Conservation (phyloP, 2,329 filamentous ascomycete genomes). For the Cladosporium sp. region DNA sequence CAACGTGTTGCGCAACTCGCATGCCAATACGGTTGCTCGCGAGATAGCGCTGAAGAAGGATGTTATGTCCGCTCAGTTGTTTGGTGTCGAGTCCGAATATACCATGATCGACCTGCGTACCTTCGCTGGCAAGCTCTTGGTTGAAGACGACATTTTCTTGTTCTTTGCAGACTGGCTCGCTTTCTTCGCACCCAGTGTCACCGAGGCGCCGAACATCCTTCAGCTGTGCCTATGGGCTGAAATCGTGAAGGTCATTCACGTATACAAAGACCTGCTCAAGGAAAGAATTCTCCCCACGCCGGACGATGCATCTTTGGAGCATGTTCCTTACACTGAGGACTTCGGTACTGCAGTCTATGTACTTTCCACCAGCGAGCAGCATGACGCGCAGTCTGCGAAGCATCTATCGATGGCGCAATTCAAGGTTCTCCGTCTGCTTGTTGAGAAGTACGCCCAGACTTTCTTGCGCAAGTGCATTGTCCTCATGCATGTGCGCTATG, state of each 20-base stretch:
- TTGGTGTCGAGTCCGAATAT: constrained; percentile 30
- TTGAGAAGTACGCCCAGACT: constrained; percentile 80
- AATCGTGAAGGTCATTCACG: constrained; percentile 75
- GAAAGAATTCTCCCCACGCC: constrained; percentile 14
- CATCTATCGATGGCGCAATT: constrained; percentile 23
- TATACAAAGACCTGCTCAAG: constrained; percentile 43
- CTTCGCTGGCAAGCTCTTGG: constrained; percentile 47
- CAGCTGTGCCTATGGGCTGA: constrained; percentile 88
- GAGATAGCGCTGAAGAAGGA: constrained; percentile 34
- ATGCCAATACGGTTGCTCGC: constrained; percentile 3
- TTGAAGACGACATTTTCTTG: constrained; percentile 71
- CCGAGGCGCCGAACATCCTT: constrained; percentile 58
- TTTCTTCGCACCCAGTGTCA: constrained; percentile 31
- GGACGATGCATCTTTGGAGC: constrained; percentile 21
- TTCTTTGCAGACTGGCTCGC: constrained; percentile 69
- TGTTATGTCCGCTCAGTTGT: constrained; percentile 33
- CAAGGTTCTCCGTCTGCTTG: constrained; percentile 40
- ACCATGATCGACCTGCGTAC: constrained; percentile 27
- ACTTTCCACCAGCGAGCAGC: neutral
- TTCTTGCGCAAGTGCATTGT: constrained; percentile 86
- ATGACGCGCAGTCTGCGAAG: neutral
- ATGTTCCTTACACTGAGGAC: constrained; percentile 28
- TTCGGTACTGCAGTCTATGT: constrained; percentile 13
- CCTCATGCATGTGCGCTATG: constrained; percentile 82
- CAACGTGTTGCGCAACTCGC: constrained; percentile 61